These are phyloP conservation scores for Pseudopyricularia cyperi DNA, from an alignment of 2,329 filamentous ascomycete species.

Conservation along the genomic window DNA sequence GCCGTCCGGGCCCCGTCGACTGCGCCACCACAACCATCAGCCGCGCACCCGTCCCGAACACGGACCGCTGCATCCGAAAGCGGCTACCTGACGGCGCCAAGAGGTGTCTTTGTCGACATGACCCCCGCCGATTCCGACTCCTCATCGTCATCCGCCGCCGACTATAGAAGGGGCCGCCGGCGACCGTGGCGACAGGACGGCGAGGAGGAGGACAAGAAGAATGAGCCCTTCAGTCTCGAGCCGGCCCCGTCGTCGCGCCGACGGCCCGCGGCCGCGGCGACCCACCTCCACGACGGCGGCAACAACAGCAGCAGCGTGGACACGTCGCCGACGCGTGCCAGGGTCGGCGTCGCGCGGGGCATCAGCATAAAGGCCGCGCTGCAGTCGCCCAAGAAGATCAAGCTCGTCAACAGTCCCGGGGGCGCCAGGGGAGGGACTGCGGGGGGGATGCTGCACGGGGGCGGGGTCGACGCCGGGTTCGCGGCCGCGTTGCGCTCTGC, in stretches of 20 bases:
- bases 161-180: background rate
- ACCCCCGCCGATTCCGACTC: background rate
- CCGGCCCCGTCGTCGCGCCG: background rate
- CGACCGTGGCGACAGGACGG: background rate
- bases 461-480: constrained; percentile 4
- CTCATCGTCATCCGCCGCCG: background rate
- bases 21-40: no score
- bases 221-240: background rate
- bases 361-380: constrained; percentile 2
- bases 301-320: background rate
- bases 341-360: constrained; percentile 3
- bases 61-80: no score
- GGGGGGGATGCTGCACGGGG: background rate
- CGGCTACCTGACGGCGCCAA: background rate
- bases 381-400: background rate
- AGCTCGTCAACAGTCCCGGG: background rate
- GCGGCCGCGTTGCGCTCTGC: background rate
- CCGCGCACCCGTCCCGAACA: no score
- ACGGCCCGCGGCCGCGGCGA: background rate
- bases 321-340: background rate
- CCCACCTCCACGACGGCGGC: background rate
- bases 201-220: background rate
- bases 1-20: no score
- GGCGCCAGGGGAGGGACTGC: background rate
- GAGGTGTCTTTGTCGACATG: background rate